Conservation (phyloP, 2,329 filamentous ascomycete species). For the Dactylellina parvicollis region DNA sequence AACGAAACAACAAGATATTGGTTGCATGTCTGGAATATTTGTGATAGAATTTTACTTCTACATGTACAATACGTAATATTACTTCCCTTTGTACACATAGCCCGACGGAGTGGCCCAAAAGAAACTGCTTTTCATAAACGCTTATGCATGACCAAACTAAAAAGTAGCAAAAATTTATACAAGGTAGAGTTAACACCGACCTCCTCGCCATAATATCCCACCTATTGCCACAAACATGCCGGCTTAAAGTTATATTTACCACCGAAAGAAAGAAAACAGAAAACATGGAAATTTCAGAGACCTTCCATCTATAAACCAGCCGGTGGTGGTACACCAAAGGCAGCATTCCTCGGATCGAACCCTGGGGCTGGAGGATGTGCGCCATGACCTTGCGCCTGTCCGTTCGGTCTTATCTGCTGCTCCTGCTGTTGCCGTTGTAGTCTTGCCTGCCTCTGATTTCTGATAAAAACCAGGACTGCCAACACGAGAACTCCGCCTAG, state of each 20-base stretch:
- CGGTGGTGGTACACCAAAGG: slow-evolving; percentile 34
- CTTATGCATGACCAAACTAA: slow-evolving; percentile 6
- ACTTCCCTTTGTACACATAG: neutral
- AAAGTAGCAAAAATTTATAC: slow-evolving; percentile 36
- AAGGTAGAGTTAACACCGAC: slow-evolving; percentile 2
- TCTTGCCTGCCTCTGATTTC: slow-evolving; percentile 72
- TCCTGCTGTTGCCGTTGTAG: slow-evolving; percentile 58
- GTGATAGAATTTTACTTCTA: slow-evolving; percentile 2
- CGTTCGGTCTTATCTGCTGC: slow-evolving; percentile 15
- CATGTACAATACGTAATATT: slow-evolving; percentile 35
- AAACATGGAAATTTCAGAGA: neutral
- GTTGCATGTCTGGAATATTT: slow-evolving; percentile 4
- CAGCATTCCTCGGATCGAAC: slow-evolving; percentile 37
- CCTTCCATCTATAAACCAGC: slow-evolving; percentile 10
- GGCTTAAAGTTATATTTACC: slow-evolving; percentile 29
- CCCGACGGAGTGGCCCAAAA: neutral
- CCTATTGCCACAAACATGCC: slow-evolving; percentile 13
- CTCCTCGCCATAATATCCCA: neutral
- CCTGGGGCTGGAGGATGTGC: slow-evolving; percentile 57
- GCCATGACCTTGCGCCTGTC: slow-evolving; percentile 47
- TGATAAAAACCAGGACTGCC: slow-evolving; percentile 81
- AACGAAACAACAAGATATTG: neutral
- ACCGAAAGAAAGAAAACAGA: slow-evolving; percentile 7
- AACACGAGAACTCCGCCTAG: slow-evolving; percentile 78
- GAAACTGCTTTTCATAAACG: slow-evolving; percentile 24